A percentile compares a stretch with the other conserved stretches of the same genome.
Evolutionary conservation across 106 monocot species (phyloP).

Genomic region (Chionographis japonica): DNA sequence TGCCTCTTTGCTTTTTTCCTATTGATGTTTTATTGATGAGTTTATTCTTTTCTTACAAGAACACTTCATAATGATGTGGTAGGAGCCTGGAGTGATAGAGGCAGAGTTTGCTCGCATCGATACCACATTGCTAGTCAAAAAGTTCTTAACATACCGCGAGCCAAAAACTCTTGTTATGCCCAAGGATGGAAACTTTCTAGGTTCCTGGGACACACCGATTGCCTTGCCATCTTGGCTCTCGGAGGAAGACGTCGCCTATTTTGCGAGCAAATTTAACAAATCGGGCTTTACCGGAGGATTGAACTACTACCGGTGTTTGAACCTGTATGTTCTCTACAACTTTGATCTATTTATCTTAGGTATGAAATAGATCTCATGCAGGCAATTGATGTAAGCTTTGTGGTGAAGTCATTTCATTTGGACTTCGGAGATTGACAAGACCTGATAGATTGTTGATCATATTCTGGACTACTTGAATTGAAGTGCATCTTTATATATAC

Average conservation of each 20-base stretch:
- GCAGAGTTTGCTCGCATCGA: slow-evolving; percentile 30
- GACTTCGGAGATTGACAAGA: neutral
- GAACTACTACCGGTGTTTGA: slow-evolving; percentile 64
- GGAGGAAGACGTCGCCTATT: slow-evolving; percentile 49
- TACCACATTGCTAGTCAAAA: slow-evolving; percentile 28
- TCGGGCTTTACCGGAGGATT: slow-evolving; percentile 55
- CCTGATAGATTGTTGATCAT: too few relatives aligned
- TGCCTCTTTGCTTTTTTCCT: too few relatives aligned
- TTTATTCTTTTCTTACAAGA: too few relatives aligned
- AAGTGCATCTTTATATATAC: too few relatives aligned
- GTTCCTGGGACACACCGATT: slow-evolving; percentile 9
- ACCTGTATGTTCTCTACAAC: slow-evolving; percentile 32
- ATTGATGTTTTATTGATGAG: too few relatives aligned
- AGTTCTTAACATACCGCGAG: slow-evolving; percentile 37
- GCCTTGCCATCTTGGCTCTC: slow-evolving; percentile 48
- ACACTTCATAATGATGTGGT: neutral
- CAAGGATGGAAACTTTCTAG: slow-evolving; percentile 21
- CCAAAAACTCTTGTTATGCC: slow-evolving; percentile 26
- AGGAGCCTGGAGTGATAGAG: slow-evolving; percentile 45
- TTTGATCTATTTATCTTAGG: too few relatives aligned
- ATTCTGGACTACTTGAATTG: too few relatives aligned
- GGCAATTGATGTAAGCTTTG: neutral
- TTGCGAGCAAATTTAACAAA: slow-evolving; percentile 38
- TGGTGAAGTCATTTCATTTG: neutral
- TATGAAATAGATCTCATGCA: too few relatives aligned